These are phyloP conservation scores for Xanthoceras sorbifolium DNA, from an alignment of 345 rosid species.

Conservation along the genomic window DNA sequence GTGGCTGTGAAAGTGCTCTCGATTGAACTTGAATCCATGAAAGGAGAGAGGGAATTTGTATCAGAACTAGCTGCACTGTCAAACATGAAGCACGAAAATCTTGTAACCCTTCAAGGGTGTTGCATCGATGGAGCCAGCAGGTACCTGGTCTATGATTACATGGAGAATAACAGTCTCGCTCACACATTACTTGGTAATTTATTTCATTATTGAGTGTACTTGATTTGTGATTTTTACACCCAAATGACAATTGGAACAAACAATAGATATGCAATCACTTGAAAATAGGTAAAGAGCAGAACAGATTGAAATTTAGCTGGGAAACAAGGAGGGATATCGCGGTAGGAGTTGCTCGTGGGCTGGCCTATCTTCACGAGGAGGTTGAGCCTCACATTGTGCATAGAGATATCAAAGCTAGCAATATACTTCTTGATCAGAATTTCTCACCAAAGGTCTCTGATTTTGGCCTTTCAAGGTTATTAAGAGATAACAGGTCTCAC, in stretches of 20 bases:
- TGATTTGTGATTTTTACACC: not conserved
- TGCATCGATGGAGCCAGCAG: constrained; percentile 52
- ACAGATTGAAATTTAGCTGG: constrained; percentile 51
- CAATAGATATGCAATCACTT: not conserved
- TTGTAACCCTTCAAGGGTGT: constrained; percentile 58
- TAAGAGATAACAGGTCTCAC: constrained; percentile 42
- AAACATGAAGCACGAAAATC: constrained; percentile 50
- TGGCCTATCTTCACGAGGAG: constrained; percentile 61
- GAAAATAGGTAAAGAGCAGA: constrained; percentile 45
- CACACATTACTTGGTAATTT: constrained; percentile 48
- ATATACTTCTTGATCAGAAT: constrained; percentile 52
- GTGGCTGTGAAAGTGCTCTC: constrained; percentile 60
- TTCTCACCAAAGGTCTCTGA: constrained; percentile 60
- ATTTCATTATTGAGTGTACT: not conserved
- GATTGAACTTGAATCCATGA: constrained; percentile 52
- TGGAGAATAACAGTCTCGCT: constrained; percentile 60
- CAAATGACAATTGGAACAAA: not conserved
- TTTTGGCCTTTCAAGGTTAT: constrained; percentile 58
- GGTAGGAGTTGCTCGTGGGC: constrained; percentile 55
- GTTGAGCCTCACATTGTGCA: constrained; percentile 54
- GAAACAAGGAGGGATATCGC: constrained; percentile 41
- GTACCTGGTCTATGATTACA: constrained; percentile 54
- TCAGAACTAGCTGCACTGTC: constrained; percentile 57
- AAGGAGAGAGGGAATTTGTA: constrained; percentile 61
- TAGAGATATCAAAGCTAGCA: constrained; percentile 63